Percentiles rank a stretch among this genome's conserved stretches.
Conservation (phyloP, 306 rosid species). For the Geum urbanum region DNA sequence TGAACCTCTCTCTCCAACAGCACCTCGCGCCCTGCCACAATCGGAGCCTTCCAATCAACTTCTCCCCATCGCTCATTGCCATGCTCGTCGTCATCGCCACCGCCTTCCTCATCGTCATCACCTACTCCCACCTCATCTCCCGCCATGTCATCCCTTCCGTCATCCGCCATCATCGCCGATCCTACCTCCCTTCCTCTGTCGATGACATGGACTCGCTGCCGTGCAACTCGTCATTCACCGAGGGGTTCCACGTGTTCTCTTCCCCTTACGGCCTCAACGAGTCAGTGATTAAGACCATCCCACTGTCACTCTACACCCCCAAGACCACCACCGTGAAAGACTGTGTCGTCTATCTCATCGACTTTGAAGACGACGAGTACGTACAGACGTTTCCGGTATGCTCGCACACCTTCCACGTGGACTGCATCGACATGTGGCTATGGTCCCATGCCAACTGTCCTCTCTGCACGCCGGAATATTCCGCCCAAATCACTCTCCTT, state of each 20-base stretch:
- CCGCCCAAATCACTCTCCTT: slow-evolving; percentile 72
- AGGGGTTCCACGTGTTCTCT: slow-evolving; percentile 46
- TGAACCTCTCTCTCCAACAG: too few species aligned
- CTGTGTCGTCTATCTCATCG: slow-evolving; percentile 80
- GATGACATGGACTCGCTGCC: slow-evolving; percentile 72
- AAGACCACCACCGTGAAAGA: slow-evolving; percentile 33
- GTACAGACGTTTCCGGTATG: slow-evolving; percentile 77
- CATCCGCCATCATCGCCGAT: slow-evolving; percentile 30
- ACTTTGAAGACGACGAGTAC: slow-evolving; percentile 75
- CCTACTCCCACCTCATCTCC: slow-evolving; percentile 80
- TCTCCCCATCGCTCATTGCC: slow-evolving; percentile 82
- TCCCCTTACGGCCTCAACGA: slow-evolving; percentile 92
- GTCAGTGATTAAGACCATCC: slow-evolving; percentile 81
- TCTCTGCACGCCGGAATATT: slow-evolving; percentile 82
- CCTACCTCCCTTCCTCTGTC: slow-evolving; percentile 53
- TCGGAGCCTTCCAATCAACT: slow-evolving; percentile 60
- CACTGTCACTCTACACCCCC: slow-evolving; percentile 57
- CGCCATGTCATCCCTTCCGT: slow-evolving; percentile 69
- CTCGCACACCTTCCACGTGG: slow-evolving; percentile 80
- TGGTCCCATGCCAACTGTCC: slow-evolving; percentile 95
- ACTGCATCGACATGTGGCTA: slow-evolving; percentile 91
- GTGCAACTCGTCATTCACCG: slow-evolving; percentile 65
- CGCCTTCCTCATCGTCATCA: slow-evolving; percentile 71
- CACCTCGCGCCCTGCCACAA: too few species aligned
- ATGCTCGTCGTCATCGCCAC: slow-evolving; percentile 85